phyloP scores from a whole-genome alignment of 306 rosid genomes.

The Coriaria nepalensis region DNA sequence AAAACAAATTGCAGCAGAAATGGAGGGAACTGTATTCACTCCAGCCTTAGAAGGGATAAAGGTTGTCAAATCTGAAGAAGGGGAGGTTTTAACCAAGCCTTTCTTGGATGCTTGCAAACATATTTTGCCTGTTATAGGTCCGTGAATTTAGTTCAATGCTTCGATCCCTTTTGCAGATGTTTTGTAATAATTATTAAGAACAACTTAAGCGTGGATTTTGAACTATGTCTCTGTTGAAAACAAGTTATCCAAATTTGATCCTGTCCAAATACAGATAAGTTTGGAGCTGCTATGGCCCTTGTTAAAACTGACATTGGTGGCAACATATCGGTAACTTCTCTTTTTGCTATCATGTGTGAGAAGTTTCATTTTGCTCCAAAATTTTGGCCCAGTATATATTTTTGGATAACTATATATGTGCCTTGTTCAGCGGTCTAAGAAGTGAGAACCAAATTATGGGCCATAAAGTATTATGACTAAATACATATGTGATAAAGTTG shows the following conservation, averaged over 20 bases:
- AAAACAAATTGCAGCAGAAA: conserved; percentile 28
- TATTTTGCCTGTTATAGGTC: conserved; percentile 84
- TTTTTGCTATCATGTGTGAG: too few species aligned
- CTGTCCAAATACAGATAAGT: conserved; percentile 50
- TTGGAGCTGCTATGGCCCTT: conserved; percentile 94
- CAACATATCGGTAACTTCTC: conserved; percentile 50
- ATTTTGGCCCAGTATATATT: too few species aligned
- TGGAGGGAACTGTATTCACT: conserved; percentile 71
- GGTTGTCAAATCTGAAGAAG: conserved; percentile 56
- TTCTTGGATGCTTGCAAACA: conserved; percentile 90
- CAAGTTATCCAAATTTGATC: background rate
- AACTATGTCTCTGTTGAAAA: too few species aligned
- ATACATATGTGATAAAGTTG: too few species aligned
- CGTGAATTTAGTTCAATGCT: background rate
- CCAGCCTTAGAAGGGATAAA: conserved; percentile 72
- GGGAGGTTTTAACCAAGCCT: conserved; percentile 62
- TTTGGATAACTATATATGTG: too few species aligned
- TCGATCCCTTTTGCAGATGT: conserved; percentile 4
- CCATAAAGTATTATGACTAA: too few species aligned
- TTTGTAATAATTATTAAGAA: background rate
- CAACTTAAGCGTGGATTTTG: background rate
- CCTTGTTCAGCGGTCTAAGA: too few species aligned
- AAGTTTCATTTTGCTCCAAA: too few species aligned
- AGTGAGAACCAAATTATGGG: too few species aligned
- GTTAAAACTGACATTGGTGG: conserved; percentile 83